Conservation (phyloP, 164 flowering plant species). For the Piper longum region DNA sequence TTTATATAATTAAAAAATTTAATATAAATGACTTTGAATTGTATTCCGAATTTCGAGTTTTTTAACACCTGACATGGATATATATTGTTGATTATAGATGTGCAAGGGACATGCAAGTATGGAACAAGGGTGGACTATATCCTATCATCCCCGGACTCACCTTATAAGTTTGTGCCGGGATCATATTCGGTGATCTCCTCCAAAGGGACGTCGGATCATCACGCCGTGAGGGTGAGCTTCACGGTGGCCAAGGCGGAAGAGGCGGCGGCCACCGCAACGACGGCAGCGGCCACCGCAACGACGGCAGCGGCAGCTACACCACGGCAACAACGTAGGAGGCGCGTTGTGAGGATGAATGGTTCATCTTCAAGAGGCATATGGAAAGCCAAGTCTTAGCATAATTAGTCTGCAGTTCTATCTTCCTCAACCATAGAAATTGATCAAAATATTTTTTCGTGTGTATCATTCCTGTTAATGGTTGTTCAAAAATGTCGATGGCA, state of each 20-base stretch:
- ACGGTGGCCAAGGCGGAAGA: constrained; percentile 11
- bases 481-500: too few relatives aligned
- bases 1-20: too few relatives aligned
- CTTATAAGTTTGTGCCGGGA: constrained; percentile 71
- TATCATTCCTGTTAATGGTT: too few relatives aligned
- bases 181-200: constrained; percentile 84
- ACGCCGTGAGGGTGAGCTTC: constrained; percentile 75
- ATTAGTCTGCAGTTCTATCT: neutral
- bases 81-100: constrained; percentile 29
- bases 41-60: too few relatives aligned
- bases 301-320: neutral
- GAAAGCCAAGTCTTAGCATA: constrained; percentile 11
- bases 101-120: constrained; percentile 95
- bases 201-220: constrained; percentile 97
- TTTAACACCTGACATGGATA: too few relatives aligned
- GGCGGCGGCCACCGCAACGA: neutral
- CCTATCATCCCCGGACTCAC: constrained; percentile 50
- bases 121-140: constrained; percentile 93
- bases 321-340: constrained; percentile 11
- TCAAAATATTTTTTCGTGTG: neutral
- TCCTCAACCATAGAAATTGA: neutral
- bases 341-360: constrained; percentile 16
- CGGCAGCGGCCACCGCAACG: neutral
- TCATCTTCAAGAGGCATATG: constrained; percentile 26
- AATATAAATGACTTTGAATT: too few relatives aligned